Evolutionary conservation across 164 flowering plant genomes (phyloP).

Genomic region (Nymphaea colorata): DNA sequence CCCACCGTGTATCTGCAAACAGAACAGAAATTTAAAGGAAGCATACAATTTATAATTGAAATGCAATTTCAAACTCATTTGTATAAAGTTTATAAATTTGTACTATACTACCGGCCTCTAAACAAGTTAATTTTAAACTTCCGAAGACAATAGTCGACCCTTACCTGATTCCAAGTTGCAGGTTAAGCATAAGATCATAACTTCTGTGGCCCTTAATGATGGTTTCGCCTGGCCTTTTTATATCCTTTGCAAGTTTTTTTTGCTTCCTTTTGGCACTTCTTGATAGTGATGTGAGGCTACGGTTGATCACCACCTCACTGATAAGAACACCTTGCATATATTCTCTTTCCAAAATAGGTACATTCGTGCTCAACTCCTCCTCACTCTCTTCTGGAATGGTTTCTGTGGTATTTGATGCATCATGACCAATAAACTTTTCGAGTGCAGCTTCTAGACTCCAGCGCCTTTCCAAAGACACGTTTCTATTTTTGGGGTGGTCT

Average conservation of each 20-base stretch:
- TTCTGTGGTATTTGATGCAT: slow-evolving; percentile 31
- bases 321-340: slow-evolving; percentile 96
- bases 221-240: slow-evolving; percentile 84
- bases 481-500: slow-evolving; percentile 42
- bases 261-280: slow-evolving; percentile 59
- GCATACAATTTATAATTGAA: no score
- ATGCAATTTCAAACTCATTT: no score
- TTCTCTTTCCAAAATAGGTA: slow-evolving; percentile 77
- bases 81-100: no score
- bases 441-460: slow-evolving; percentile 95
- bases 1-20: slow-evolving; percentile 85
- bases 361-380: slow-evolving; percentile 24
- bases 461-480: slow-evolving; percentile 72
- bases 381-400: slow-evolving; percentile 32
- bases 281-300: slow-evolving; percentile 46
- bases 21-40: no score
- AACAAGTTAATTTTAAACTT: background rate
- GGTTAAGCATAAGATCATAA: slow-evolving; percentile 94
- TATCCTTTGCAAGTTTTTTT: slow-evolving; percentile 60
- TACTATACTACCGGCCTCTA: no score
- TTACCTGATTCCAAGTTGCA: slow-evolving; percentile 98
- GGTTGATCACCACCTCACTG: slow-evolving; percentile 69
- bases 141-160: background rate
- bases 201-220: slow-evolving; percentile 96
- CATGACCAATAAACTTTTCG: slow-evolving; percentile 72